Evolutionary conservation across 2,329 filamentous ascomycete species (phyloP).

Genomic region (Diaporthe sp.): DNA sequence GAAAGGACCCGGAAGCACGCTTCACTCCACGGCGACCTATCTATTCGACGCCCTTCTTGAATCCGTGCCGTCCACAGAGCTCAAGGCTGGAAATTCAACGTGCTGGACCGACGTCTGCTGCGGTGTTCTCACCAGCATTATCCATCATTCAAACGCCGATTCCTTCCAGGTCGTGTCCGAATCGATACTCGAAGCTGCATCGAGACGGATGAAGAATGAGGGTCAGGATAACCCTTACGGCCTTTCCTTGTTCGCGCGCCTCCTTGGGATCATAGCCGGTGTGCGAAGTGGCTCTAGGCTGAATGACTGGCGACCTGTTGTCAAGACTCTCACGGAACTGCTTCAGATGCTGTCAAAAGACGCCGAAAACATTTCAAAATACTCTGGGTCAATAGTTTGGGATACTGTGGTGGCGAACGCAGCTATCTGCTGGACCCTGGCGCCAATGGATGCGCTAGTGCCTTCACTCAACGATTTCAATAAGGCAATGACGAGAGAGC

Average conservation of each 20-base stretch:
- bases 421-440: constrained; percentile 77
- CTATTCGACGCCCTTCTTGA: constrained; percentile 64
- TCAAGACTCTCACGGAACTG: constrained; percentile 65
- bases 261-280: constrained; percentile 77
- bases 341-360: constrained; percentile 59
- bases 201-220: constrained; percentile 48
- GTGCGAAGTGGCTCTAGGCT: constrained; percentile 86
- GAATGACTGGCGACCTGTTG: constrained; percentile 74
- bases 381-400: constrained; percentile 62
- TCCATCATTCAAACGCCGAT: constrained; percentile 82
- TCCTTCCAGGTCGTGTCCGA: constrained; percentile 78
- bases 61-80: constrained; percentile 62
- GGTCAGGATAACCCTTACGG: constrained; percentile 49
- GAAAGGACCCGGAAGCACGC: constrained; percentile 68
- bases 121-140: constrained; percentile 81
- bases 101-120: constrained; percentile 74
- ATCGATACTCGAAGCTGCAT: constrained; percentile 64
- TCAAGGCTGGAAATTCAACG: constrained; percentile 55
- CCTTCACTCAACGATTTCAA: constrained; percentile 74
- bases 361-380: constrained; percentile 46
- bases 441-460: constrained; percentile 83
- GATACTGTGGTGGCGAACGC: constrained; percentile 65
- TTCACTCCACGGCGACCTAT: constrained; percentile 69
- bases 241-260: constrained; percentile 60
- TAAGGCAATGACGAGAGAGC: constrained; percentile 71